Evolutionary conservation across 2,329 filamentous ascomycete species (phyloP).

Genomic region (Ilyonectria mors-panacis): DNA sequence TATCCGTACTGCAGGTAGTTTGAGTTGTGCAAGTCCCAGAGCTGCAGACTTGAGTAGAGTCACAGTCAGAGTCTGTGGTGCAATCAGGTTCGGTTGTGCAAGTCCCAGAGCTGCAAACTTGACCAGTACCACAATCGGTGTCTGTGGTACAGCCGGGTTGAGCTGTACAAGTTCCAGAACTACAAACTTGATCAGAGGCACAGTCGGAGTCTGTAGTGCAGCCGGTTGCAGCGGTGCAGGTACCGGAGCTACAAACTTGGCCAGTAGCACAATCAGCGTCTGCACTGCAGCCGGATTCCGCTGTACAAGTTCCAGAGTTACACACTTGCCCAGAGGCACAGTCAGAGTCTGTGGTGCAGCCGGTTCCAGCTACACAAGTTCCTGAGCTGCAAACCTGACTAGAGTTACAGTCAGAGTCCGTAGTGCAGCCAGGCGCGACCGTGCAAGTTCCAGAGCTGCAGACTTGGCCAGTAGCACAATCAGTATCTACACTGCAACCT

Average conservation of each 20-base stretch:
- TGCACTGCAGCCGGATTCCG: not conserved
- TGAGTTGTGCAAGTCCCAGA: too few species aligned
- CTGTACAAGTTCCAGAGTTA: not conserved
- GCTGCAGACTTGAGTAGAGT: too few species aligned
- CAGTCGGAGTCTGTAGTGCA: slow-evolving; percentile 5
- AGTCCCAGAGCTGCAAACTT: not conserved
- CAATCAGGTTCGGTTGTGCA: not conserved
- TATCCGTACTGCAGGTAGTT: too few species aligned
- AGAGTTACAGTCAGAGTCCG: not conserved
- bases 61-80: not conserved
- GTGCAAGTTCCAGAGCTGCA: not conserved
- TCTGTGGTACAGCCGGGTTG: not conserved
- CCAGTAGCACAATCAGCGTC: not conserved
- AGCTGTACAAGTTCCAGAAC: not conserved
- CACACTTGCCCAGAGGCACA: not conserved
- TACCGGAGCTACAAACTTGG: not conserved
- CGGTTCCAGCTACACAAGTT: not conserved
- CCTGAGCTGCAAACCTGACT: not conserved
- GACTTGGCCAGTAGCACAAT: not conserved
- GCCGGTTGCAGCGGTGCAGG: not conserved
- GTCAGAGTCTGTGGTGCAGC: slow-evolving; percentile 8
- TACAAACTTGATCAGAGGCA: not conserved
- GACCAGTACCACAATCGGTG: not conserved
- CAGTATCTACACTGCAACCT: not conserved
- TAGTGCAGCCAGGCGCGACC: not conserved